Evolutionary conservation across 2,329 filamentous ascomycete genomes (phyloP).

Genomic region (Aureobasidium vineae): DNA sequence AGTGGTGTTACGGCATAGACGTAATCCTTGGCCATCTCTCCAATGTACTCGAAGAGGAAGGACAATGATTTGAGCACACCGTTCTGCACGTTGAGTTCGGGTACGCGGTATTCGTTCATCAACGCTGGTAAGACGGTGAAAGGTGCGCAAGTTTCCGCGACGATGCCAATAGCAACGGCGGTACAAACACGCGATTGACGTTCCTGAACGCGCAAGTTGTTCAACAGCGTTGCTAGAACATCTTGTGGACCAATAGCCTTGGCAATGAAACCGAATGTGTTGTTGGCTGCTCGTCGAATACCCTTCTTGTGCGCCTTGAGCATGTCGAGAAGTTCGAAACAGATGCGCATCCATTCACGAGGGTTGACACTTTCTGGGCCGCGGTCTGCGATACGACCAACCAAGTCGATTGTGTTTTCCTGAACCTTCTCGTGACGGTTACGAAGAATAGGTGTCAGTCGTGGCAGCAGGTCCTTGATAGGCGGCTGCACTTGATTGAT

Average conservation of each 20-base stretch:
- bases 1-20: constrained; percentile 97
- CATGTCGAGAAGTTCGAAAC: constrained; percentile 98
- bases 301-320: constrained; percentile 99
- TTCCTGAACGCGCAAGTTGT: constrained; percentile 95
- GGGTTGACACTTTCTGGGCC: constrained; percentile 96
- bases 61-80: constrained; percentile 95
- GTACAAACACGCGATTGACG: constrained; percentile 98
- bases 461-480: constrained; percentile 91
- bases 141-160: constrained; percentile 95
- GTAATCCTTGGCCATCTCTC: constrained; percentile 98
- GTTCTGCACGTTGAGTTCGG: constrained; percentile 97
- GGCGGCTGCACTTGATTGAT: constrained; percentile 98
- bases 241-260: constrained; percentile 98
- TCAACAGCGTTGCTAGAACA: constrained; percentile 89
- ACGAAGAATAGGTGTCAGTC: constrained; percentile 94
- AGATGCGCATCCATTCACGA: constrained; percentile 99
- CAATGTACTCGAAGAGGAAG: constrained; percentile 98
- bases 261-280: constrained; percentile 99
- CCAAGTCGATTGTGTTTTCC: constrained; percentile 97
- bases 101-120: constrained; percentile 99
- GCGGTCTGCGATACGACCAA: constrained; percentile 95
- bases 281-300: constrained; percentile 96
- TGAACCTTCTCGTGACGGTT: constrained; percentile 99
- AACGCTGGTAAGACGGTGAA: constrained; percentile 98
- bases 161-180: constrained; percentile 96